Percentiles rank a stretch among this genome's conserved stretches.
These are phyloP conservation scores for Beauveria medogensis DNA, from an alignment of 2,329 filamentous ascomycete species.

Conservation along the genomic window DNA sequence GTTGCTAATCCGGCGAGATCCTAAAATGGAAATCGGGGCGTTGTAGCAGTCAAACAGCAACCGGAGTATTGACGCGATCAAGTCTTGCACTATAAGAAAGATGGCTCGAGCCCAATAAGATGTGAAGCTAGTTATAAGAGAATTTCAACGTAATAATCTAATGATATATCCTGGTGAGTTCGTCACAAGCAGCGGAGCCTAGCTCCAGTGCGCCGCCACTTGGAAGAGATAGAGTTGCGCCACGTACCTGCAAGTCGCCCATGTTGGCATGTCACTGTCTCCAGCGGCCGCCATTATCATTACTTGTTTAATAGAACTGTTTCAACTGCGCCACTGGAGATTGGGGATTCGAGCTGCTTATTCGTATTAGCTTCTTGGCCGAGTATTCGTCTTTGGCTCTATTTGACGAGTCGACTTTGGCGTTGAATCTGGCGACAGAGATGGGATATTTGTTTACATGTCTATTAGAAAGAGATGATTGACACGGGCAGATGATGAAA, in stretches of 20 bases:
- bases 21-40: neutral
- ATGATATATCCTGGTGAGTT: neutral
- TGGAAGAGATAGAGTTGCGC: constrained; percentile 2
- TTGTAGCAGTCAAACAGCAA: neutral
- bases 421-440: no score
- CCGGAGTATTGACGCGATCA: neutral
- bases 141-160: no score
- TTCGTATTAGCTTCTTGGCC: neutral
- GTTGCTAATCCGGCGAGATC: neutral
- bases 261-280: neutral
- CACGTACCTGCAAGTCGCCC: neutral
- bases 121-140: no score
- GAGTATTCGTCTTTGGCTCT: neutral
- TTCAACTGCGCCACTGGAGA: neutral
- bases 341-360: no score
- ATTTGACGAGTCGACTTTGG: no score
- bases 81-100: no score
- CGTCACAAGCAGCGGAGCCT: neutral
- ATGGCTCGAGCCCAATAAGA: no score
- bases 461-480: no score
- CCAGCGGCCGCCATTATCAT: neutral
- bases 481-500: no score
- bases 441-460: no score
- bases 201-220: neutral
- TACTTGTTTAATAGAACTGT: neutral